Percentiles rank a stretch among this genome's conserved stretches.
Conservation (phyloP, 1,284 basidiomycete genomes). For the Spongiforma sp. region DNA sequence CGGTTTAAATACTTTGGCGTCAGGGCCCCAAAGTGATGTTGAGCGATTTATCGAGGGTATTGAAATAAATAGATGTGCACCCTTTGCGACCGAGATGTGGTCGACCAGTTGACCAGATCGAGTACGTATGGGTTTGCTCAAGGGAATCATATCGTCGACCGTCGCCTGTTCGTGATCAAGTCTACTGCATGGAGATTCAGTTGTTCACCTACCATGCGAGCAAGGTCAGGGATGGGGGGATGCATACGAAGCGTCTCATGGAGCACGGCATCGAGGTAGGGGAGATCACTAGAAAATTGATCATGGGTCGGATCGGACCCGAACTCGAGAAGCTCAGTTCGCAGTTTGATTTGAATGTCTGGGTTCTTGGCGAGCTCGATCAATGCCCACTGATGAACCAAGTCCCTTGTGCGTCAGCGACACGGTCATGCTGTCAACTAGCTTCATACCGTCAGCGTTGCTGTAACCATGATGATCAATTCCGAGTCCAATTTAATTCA, state of each 20-base stretch:
- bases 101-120: slow-evolving; percentile 43
- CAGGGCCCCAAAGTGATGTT: slow-evolving; percentile 50
- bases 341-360: slow-evolving; percentile 31
- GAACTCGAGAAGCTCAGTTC: slow-evolving; percentile 32
- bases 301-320: slow-evolving; percentile 31
- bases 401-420: not conserved
- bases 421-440: not conserved
- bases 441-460: slow-evolving; percentile 26
- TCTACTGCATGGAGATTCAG: not conserved
- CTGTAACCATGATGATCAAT: slow-evolving; percentile 11
- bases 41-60: slow-evolving; percentile 52
- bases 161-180: slow-evolving; percentile 37
- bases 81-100: slow-evolving; percentile 50
- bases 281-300: slow-evolving; percentile 29
- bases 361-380: slow-evolving; percentile 33
- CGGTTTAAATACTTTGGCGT: slow-evolving; percentile 46
- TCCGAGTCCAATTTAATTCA: not conserved
- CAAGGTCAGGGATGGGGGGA: slow-evolving; percentile 38
- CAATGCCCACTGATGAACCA: slow-evolving; percentile 32
- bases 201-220: slow-evolving; percentile 42
- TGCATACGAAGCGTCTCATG: slow-evolving; percentile 35
- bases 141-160: slow-evolving; percentile 60
- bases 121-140: slow-evolving; percentile 47
- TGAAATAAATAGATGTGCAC: slow-evolving; percentile 47
- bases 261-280: slow-evolving; percentile 34